phyloP scores from a whole-genome alignment of 169 alveolate species.

The Cryptosporidium bovis region DNA sequence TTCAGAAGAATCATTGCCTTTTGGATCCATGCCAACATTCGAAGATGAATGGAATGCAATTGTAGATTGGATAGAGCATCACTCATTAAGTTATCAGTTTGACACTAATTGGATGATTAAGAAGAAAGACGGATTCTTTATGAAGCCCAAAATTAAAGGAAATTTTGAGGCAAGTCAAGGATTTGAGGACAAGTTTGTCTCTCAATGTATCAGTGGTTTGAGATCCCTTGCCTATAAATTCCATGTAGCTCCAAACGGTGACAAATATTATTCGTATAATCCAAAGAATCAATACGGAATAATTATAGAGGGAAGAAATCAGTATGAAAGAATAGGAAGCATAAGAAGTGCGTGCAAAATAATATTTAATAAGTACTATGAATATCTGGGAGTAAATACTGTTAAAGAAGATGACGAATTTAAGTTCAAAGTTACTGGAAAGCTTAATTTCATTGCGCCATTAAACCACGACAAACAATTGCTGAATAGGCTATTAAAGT shows the following conservation, averaged over 20 bases:
- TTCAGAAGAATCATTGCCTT: constrained; percentile 9
- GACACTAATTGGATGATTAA: constrained; percentile 24
- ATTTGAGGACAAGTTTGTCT: constrained; percentile 9
- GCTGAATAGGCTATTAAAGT: constrained; percentile 5
- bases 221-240: constrained; percentile 27
- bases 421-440: constrained; percentile 4
- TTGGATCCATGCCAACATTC: constrained; percentile 31
- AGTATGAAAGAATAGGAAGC: constrained; percentile 13
- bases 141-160: background rate
- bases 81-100: background rate
- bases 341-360: constrained; percentile 12
- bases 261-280: constrained; percentile 38
- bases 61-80: constrained; percentile 22
- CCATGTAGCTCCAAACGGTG: constrained; percentile 60
- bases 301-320: constrained; percentile 44
- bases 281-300: constrained; percentile 14
- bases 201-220: constrained; percentile 11
- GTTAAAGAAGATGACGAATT: background rate
- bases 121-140: background rate
- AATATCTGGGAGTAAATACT: constrained; percentile 30
- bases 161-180: constrained; percentile 45
- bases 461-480: constrained; percentile 26
- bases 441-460: constrained; percentile 28
- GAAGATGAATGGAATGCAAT: constrained; percentile 67
- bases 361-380: constrained; percentile 33